phyloP scores from a whole-genome alignment of 1,284 basidiomycete genomes.

The Melampsora larici-populina region DNA sequence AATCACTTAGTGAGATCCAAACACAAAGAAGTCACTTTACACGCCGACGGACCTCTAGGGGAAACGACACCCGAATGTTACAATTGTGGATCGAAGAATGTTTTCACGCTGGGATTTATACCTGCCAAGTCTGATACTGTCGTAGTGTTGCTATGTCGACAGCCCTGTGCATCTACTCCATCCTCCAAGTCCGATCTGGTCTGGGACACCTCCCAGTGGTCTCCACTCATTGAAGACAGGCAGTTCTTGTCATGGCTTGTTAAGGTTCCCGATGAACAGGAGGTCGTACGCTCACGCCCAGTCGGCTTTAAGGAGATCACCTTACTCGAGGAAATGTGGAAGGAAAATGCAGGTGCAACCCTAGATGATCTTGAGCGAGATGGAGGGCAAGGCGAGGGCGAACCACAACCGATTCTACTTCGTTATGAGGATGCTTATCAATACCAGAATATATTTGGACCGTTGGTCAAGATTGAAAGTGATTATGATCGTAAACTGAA shows the following conservation, averaged over 20 bases:
- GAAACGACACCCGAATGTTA: slow-evolving; percentile 95
- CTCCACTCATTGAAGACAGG: slow-evolving; percentile 95
- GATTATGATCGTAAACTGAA: slow-evolving; percentile 98
- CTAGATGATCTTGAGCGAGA: slow-evolving; percentile 96
- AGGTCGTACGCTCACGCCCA: slow-evolving; percentile 89
- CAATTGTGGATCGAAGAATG: slow-evolving; percentile 99
- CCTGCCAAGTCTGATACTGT: slow-evolving; percentile 99
- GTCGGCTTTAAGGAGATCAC: slow-evolving; percentile 97
- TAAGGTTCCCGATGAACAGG: slow-evolving; percentile 90
- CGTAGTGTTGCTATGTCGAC: slow-evolving; percentile 94
- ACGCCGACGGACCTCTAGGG: slow-evolving; percentile 89
- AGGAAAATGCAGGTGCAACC: slow-evolving; percentile 89
- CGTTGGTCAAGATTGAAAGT: slow-evolving; percentile 97
- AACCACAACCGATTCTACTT: slow-evolving; percentile 83
- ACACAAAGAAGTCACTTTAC: slow-evolving; percentile 96
- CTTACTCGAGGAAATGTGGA: slow-evolving; percentile 94
- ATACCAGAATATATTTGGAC: slow-evolving; percentile 98
- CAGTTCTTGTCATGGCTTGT: slow-evolving; percentile 98
- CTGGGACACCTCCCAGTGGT: slow-evolving; percentile 97
- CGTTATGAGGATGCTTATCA: slow-evolving; percentile 97
- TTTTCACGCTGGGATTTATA: slow-evolving; percentile 98
- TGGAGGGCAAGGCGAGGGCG: slow-evolving; percentile 85
- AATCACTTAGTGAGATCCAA: slow-evolving; percentile 98
- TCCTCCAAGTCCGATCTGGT: slow-evolving; percentile 83
- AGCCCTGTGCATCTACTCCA: slow-evolving; percentile 89